Conservation (phyloP, 805 yeast genomes). For the Brettanomyces bruxellensis region DNA sequence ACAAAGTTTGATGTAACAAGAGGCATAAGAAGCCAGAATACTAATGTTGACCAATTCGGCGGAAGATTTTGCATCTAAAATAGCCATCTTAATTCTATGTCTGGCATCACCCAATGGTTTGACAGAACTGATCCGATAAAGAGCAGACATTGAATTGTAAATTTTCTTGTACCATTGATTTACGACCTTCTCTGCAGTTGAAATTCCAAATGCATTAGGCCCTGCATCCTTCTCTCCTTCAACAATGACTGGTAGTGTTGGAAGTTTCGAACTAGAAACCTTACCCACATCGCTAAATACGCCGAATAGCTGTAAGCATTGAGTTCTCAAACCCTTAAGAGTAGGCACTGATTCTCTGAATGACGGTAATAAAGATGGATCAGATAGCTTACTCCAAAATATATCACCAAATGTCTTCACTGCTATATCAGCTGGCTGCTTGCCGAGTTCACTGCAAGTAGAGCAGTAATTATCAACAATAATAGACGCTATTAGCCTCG, state of each 20-base stretch:
- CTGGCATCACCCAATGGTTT: slow-evolving; percentile 74
- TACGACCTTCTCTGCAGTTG: slow-evolving; percentile 62
- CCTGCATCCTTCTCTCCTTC: slow-evolving; percentile 95
- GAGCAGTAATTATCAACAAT: slow-evolving; percentile 61
- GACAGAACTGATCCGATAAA: slow-evolving; percentile 60
- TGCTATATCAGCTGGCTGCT: slow-evolving; percentile 5
- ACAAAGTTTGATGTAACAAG: slow-evolving; percentile 55
- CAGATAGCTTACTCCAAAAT: slow-evolving; percentile 30
- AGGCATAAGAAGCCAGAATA: slow-evolving; percentile 67
- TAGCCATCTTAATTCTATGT: slow-evolving; percentile 54
- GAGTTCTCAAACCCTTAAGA: slow-evolving; percentile 74
- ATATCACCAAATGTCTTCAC: slow-evolving; percentile 7
- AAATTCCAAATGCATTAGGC: slow-evolving; percentile 81
- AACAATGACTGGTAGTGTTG: slow-evolving; percentile 79
- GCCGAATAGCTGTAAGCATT: slow-evolving; percentile 73
- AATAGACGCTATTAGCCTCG: slow-evolving; percentile 62
- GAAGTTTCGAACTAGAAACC: slow-evolving; percentile 59
- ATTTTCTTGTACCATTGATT: slow-evolving; percentile 59
- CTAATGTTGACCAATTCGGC: slow-evolving; percentile 42
- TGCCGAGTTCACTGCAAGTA: slow-evolving; percentile 5
- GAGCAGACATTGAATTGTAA: slow-evolving; percentile 51
- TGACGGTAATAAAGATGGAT: slow-evolving; percentile 39
- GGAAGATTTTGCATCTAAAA: slow-evolving; percentile 56
- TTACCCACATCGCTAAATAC: slow-evolving; percentile 73
- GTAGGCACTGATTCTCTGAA: slow-evolving; percentile 84